phyloP scores from a whole-genome alignment of 78 protist genomes.

The Chrysochromulina parva region DNA sequence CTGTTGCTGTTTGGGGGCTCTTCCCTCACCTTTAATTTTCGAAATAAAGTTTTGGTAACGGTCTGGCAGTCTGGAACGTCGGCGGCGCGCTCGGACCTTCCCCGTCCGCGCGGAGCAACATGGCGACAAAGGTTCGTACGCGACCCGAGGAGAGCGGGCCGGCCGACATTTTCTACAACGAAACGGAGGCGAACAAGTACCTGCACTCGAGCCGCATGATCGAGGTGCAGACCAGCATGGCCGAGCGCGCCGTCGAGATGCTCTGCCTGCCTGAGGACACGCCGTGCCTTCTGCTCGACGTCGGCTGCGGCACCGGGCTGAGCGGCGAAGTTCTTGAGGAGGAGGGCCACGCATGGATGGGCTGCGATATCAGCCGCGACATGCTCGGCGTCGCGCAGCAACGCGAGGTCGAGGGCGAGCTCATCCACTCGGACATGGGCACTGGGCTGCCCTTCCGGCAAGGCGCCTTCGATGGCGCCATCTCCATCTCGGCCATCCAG shows the following conservation, averaged over 20 bases:
- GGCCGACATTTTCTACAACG: slow-evolving; percentile 29
- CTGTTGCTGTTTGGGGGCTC: no score
- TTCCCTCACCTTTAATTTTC: no score
- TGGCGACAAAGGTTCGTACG: not conserved
- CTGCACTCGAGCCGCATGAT: not conserved
- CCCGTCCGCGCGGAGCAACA: not conserved
- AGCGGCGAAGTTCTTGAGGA: slow-evolving; percentile 33
- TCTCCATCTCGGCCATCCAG: slow-evolving; percentile 60
- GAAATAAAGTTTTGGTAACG: no score
- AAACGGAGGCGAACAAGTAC: slow-evolving; percentile 15
- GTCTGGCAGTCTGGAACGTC: no score
- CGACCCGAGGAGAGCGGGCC: slow-evolving; percentile 18
- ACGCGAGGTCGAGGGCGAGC: not conserved
- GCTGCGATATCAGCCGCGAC: slow-evolving; percentile 32
- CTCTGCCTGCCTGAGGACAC: slow-evolving; percentile 19
- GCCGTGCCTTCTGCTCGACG: slow-evolving; percentile 33
- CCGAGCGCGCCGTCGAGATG: slow-evolving; percentile 57
- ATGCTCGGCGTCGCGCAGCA: slow-evolving; percentile 33
- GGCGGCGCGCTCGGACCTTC: no score
- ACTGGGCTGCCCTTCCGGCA: slow-evolving; percentile 35
- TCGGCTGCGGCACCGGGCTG: slow-evolving; percentile 70
- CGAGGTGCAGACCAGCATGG: slow-evolving; percentile 32
- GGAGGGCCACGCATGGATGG: slow-evolving; percentile 54
- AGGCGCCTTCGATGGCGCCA: slow-evolving; percentile 51
- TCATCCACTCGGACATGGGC: slow-evolving; percentile 45